Evolutionary conservation across 768 basidiomycete species (phyloP), one percentile per base, ranked within the genome.

Genomic region (Boletus rufocinnamomeus): DNA sequence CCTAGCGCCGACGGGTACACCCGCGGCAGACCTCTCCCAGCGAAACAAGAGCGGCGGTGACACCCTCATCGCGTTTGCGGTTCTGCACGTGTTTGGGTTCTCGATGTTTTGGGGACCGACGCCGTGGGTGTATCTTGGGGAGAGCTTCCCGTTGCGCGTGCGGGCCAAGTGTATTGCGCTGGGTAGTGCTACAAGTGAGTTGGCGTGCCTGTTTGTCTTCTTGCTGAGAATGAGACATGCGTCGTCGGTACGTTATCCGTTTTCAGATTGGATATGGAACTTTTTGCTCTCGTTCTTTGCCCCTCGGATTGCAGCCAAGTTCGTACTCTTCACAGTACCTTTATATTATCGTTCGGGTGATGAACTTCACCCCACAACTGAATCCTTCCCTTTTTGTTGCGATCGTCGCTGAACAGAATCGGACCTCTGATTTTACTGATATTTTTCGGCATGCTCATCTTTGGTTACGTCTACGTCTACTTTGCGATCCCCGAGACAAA

Each of bases 401-500:
- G 32, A 44, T n/a, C 28, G 16, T 21, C 30, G 11, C 1, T 2
- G 21, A 25, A 19, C 58, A 82, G 84, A 54, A 89, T 89, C 59
- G 88, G 88, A 6, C 88, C 88, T 5, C 74, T 89, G 57, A 90
- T 91, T 67, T 72, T 89, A n/a, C 67, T 90, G 59, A 87, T 91
- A 67, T 91, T 91, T 80, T 88, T 84, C 68, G 87, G 87, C 47
- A 84, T 88, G 83, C 77, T 90, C 13, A 61, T 84, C 19, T 84
- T 88, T 66, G 89, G 87, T 43, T 88, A 80, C 68, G 74, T 81
- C 60, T 93, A 88, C 69, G 89, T 91, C n/a, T 89, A 85, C 70
- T 71, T 92, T 57, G 84, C 85, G 68, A 85, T 93, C 51, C 90
- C 89, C 21, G 91, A 93, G 77, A 91, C 89, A 9, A 91, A 84